Evolutionary conservation across 192 early-diverging fungal genomes (phyloP).

Genomic region (Chytriomyces sp.): DNA sequence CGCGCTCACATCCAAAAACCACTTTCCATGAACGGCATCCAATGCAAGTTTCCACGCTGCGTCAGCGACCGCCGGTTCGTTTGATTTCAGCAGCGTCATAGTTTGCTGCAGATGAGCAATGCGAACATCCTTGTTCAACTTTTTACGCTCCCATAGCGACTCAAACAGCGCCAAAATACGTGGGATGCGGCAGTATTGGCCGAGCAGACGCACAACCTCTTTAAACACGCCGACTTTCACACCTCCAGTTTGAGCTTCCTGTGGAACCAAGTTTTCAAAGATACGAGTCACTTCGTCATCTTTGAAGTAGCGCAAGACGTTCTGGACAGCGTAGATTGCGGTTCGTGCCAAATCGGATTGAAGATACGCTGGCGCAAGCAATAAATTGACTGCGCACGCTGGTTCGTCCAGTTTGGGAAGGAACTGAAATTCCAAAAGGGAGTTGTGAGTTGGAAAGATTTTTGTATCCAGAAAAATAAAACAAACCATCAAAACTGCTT

Average conservation of each 20-base stretch:
- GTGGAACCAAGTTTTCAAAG: constrained; percentile 12
- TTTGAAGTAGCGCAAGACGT: background rate
- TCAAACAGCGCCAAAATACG: constrained; percentile 4
- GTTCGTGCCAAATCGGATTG: constrained; percentile 22
- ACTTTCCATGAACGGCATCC: background rate
- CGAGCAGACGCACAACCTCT: constrained; percentile 19
- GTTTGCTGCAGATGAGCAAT: constrained; percentile 21
- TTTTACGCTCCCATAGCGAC: constrained; percentile 10
- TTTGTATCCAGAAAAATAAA: background rate
- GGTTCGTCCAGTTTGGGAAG: constrained; percentile 30
- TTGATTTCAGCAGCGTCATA: background rate
- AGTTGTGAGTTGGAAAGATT: background rate
- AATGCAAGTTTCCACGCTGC: constrained; percentile 22
- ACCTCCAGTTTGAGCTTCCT: background rate
- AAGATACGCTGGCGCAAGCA: constrained; percentile 14
- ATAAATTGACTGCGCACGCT: constrained; percentile 12
- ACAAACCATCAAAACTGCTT: constrained; percentile 32
- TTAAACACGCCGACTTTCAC: constrained; percentile 23
- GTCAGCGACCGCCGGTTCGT: background rate
- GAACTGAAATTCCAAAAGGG: background rate
- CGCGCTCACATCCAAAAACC: background rate
- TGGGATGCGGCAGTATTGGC: constrained; percentile 8
- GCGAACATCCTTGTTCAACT: constrained; percentile 24
- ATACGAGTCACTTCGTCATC: background rate
- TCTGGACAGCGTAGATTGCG: constrained; percentile 24